A percentile compares a stretch with the other conserved stretches of the same genome.
These are phyloP conservation scores for Fagus sylvatica DNA, from an alignment of 306 rosid genomes.

Conservation along the genomic window DNA sequence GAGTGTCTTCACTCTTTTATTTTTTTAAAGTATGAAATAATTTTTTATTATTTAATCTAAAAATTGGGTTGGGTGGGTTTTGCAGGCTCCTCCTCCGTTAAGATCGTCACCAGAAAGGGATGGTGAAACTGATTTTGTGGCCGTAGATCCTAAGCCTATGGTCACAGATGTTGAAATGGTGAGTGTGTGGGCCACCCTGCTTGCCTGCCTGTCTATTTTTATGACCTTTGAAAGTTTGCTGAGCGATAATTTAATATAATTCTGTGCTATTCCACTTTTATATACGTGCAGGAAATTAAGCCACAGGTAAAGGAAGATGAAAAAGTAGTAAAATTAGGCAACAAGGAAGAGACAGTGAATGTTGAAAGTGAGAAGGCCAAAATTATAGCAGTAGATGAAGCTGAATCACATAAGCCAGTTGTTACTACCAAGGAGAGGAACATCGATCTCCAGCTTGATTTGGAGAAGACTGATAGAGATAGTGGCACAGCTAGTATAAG, in stretches of 20 bases:
- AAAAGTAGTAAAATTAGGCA: constrained; percentile 46
- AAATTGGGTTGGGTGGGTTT: constrained; percentile 7
- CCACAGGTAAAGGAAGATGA: constrained; percentile 54
- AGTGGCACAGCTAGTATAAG: constrained; percentile 31
- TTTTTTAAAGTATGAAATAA: too few species aligned
- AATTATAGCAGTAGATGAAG: constrained; percentile 43
- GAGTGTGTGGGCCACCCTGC: constrained; percentile 46
- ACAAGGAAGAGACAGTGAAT: constrained; percentile 50
- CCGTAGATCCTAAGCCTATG: constrained; percentile 50
- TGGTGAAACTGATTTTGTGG: constrained; percentile 50
- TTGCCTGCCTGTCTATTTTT: too few species aligned
- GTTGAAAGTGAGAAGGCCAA: constrained; percentile 52
- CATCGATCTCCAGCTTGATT: constrained; percentile 63
- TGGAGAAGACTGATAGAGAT: constrained; percentile 74
- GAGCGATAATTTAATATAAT: too few species aligned
- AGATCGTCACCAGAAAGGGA: constrained; percentile 93
- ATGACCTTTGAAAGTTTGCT: too few species aligned
- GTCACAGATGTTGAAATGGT: constrained; percentile 63
- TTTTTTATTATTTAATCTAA: too few species aligned
- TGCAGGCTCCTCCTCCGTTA: constrained; percentile 74
- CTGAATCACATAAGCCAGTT: constrained; percentile 43
- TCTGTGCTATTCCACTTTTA: background rate
- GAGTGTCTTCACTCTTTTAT: background rate
- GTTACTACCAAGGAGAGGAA: constrained; percentile 50
- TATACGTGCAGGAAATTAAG: constrained; percentile 62